Evolutionary conservation across 176 grass and related monocot species (phyloP).

Genomic region (Themeda triandra): DNA sequence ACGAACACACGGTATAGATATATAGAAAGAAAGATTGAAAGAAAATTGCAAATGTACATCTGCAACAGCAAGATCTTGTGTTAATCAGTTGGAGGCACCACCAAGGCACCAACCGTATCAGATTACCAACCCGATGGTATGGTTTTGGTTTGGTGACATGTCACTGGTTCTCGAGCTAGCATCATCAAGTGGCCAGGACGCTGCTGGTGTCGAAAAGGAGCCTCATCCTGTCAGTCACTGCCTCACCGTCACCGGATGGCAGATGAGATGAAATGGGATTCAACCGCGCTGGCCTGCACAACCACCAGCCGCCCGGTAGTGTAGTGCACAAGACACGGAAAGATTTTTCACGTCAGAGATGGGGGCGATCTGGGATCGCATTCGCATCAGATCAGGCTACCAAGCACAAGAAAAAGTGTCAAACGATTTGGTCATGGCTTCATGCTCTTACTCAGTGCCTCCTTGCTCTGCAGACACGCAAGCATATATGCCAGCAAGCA

Average conservation of each 20-base stretch:
- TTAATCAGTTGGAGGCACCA: constrained; percentile 27
- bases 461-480: constrained; percentile 33
- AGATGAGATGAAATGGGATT: not conserved
- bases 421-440: not conserved
- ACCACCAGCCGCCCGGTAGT: not conserved
- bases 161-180: constrained; percentile 17
- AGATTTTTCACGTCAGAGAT: not conserved
- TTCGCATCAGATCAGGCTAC: not conserved
- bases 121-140: not conserved
- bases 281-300: constrained; percentile 10
- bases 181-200: not conserved
- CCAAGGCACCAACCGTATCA: not conserved
- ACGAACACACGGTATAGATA: not conserved
- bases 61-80: not conserved
- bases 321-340: not conserved
- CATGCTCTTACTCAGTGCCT: not conserved
- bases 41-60: not conserved
- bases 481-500: constrained; percentile 10
- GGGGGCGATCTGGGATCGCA: not conserved
- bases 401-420: not conserved
- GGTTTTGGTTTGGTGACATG: constrained; percentile 30
- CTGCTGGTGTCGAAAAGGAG: constrained; percentile 14
- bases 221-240: not conserved
- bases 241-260: too few relatives aligned
- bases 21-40: not conserved